Base-by-base conservation (phyloP, 1,139 yeast genomes). In the Hansenula lynferdii region DNA sequence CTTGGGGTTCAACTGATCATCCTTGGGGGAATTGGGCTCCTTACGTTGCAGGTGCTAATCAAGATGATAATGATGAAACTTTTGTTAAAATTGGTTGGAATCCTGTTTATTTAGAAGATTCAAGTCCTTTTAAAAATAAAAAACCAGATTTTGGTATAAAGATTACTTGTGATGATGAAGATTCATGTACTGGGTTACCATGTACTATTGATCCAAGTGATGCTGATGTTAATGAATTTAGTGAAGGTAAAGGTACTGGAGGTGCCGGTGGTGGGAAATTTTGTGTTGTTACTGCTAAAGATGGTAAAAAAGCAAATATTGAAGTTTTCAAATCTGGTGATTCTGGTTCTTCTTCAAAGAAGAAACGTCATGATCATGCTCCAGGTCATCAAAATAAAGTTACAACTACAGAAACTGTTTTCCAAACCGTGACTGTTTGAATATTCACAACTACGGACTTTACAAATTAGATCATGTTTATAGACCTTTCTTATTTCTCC, bases 21-120 rank as follows among this genome's bases (percentile, higher is more conserved):
- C 80, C 92, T 17, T 67, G 69, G 48, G 96, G 96, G 43, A 86
- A 87, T 72, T 87, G 96, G 96, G 66, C 95, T 20, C 96, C 96
- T 20, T 87, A 85, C 53, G 95, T 87, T 44, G 95, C 94, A 15
- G 96, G 96, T 48, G 87, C 90, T 49, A 86, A 86, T 66, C 76
- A 75, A 65, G 95, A 85, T 59, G 61, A 60, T 41, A 61, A 57
- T 40, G 84, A 86, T 23, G 75, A 77, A 59, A 85, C 96, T 4
- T 86, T 51, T 60, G 84, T 84, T 49, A 87, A 85, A 65, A 76
- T 87, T 57, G 96, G 94, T 37, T 86, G 95, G 94, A 87, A 87
- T 62, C 96, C 96, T 17, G 75, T 83, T 47, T 84, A 85, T 61
- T 60, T 85, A 48, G 90, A 82, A 49, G 71, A 67, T 37, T 50